A percentile compares a stretch with the other conserved stretches of the same genome.
Conservation (phyloP, 805 yeast species). For the Suhomyces faveliae region DNA sequence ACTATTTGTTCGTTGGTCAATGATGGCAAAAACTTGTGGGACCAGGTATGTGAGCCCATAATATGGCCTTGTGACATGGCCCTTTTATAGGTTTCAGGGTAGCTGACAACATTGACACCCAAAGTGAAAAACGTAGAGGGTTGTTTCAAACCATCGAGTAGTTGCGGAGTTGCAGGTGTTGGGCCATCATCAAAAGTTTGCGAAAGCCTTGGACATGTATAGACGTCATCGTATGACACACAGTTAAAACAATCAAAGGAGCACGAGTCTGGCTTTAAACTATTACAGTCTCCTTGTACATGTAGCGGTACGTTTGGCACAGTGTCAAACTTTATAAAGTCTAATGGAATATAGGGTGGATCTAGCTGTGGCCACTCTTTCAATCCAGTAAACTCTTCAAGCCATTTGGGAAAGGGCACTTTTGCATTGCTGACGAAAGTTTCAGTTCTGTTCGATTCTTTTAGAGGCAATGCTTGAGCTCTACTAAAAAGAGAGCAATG, state of each 20-base stretch:
- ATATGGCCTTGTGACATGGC: conserved; percentile 67
- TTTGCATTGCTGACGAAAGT: background rate
- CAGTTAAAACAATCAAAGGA: conserved; percentile 87
- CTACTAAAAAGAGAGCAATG: background rate
- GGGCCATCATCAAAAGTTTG: conserved; percentile 98
- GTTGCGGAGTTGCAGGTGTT: conserved; percentile 60
- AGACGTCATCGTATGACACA: conserved; percentile 70
- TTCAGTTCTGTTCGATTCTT: background rate
- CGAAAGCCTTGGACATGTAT: conserved; percentile 68
- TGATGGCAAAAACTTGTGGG: conserved; percentile 79
- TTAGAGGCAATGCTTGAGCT: background rate
- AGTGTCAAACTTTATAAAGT: conserved; percentile 56
- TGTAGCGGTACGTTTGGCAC: conserved; percentile 52
- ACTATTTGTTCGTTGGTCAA: conserved; percentile 76
- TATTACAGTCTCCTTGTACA: conserved; percentile 57
- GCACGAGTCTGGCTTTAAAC: conserved; percentile 45
- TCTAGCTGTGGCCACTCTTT: conserved; percentile 78
- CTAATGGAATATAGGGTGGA: conserved; percentile 86
- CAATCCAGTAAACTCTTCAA: conserved; percentile 69
- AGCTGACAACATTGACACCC: conserved; percentile 75
- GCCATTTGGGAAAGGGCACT: conserved; percentile 78
- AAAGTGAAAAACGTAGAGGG: conserved; percentile 81
- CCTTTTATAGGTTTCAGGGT: conserved; percentile 67
- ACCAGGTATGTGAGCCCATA: conserved; percentile 90
- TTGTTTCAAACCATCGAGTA: conserved; percentile 51